Base-by-base conservation (phyloP, 305 asterid species). In the Fraxinus platypoda region DNA sequence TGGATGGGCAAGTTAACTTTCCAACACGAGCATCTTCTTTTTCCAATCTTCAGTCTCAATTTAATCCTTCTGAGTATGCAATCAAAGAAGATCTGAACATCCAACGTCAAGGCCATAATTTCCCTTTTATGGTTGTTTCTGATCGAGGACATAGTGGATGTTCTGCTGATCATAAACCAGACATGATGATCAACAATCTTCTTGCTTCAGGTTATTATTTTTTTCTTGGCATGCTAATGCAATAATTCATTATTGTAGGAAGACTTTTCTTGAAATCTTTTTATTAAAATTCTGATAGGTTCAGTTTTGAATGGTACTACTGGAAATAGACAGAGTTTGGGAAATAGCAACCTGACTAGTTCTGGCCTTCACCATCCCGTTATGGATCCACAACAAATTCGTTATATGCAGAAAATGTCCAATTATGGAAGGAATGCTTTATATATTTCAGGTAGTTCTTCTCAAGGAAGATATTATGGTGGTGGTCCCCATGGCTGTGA, bases 1-100 rank as follows among this genome's bases (percentile, higher is more conserved):
- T 81, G 35, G 89, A 91, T 11, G 91, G 92, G 80, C 85, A 83
- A 75, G 79, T 72, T 30, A 87, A 90, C 80, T 83, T 88, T 83
- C 93, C 88, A 2, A 87, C 95, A 81, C 88, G 92, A 85, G 77
- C 93, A n/a, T 86, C 90, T 75, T 92, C 98, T 38, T 85, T 92
- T 38, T 80, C 87, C 78, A 90, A 87, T 85, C 95, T 91, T 76
- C 95, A 86, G 59, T 83, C 94, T 74, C 88, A 82, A 64, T 85
- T 83, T 28, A 87, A 77, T 84, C 82, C 83, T 82, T 81, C 92
- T 38, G 91, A 87, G 35, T 81, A 87, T 74, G 76, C 89, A 64
- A 87, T 84, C 64, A 75, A 80, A 12, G 92, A 90, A 80, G 91
- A 89, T 21, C 78, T 87, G 41, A 90, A 87, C 15, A 68, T 72